phyloP scores from a whole-genome alignment of 2,329 filamentous ascomycete species.

The Cadophora sp. region DNA sequence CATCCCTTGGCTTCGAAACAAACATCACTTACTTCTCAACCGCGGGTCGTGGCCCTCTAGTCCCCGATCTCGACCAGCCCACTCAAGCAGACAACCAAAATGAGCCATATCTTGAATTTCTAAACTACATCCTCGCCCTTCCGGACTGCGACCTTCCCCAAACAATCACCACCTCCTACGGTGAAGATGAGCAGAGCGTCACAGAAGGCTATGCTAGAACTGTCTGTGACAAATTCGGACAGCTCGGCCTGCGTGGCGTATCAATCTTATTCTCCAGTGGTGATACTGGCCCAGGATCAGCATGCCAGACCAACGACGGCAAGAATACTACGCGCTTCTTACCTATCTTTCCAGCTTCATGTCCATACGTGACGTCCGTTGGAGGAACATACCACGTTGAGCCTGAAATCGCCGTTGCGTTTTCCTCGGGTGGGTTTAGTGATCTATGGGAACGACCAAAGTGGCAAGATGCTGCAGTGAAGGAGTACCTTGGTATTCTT shows the following conservation, averaged over 20 bases:
- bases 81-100: slow-evolving; percentile 61
- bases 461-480: slow-evolving; percentile 55
- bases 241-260: slow-evolving; percentile 69
- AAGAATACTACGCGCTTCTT: slow-evolving; percentile 58
- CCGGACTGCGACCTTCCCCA: slow-evolving; percentile 58
- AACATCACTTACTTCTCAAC: slow-evolving; percentile 60
- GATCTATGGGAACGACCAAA: slow-evolving; percentile 55
- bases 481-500: slow-evolving; percentile 51
- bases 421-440: slow-evolving; percentile 57
- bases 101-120: slow-evolving; percentile 70
- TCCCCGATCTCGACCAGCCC: slow-evolving; percentile 50
- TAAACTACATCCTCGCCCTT: slow-evolving; percentile 61
- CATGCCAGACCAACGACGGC: slow-evolving; percentile 66
- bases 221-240: slow-evolving; percentile 67
- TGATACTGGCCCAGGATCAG: slow-evolving; percentile 58
- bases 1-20: slow-evolving; percentile 59
- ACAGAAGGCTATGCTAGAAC: slow-evolving; percentile 64
- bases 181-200: slow-evolving; percentile 70
- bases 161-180: slow-evolving; percentile 70
- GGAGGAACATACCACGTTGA: slow-evolving; percentile 57
- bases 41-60: slow-evolving; percentile 48
- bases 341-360: slow-evolving; percentile 67
- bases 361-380: slow-evolving; percentile 70
- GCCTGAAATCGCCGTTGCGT: slow-evolving; percentile 52
- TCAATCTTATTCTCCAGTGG: slow-evolving; percentile 67